Conservation (phyloP, 371 early-diverging fungal genomes). For the Syncephalastrum racemosum region DNA sequence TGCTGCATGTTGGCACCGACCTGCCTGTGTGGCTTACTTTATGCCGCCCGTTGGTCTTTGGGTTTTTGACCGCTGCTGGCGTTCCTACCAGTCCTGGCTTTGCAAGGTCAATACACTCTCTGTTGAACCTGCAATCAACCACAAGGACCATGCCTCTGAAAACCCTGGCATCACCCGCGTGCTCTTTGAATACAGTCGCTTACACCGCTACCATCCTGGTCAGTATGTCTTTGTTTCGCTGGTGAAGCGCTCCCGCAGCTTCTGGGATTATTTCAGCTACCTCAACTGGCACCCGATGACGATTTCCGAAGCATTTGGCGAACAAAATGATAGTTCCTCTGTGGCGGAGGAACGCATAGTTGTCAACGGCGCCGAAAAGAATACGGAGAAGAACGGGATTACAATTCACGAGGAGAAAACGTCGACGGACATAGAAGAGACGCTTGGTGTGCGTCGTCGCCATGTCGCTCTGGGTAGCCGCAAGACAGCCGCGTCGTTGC, state of each 20-base stretch:
- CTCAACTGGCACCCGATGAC: slow-evolving; percentile 46
- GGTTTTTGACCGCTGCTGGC: slow-evolving; percentile 34
- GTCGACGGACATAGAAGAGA: too few relatives aligned
- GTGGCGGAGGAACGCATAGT: neutral
- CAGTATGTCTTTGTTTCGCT: slow-evolving; percentile 44
- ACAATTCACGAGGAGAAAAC: too few relatives aligned
- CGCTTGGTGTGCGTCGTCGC: neutral
- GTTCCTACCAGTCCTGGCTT: slow-evolving; percentile 40
- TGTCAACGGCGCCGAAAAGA: neutral
- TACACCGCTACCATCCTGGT: slow-evolving; percentile 32
- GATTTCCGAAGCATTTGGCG: slow-evolving; percentile 35
- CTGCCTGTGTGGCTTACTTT: slow-evolving; percentile 33
- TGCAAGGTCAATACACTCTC: slow-evolving; percentile 12
- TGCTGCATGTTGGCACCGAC: slow-evolving; percentile 32
- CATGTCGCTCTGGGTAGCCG: neutral
- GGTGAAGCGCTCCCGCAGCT: slow-evolving; percentile 6
- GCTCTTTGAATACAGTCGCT: slow-evolving; percentile 27
- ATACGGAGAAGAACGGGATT: neutral
- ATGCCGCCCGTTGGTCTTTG: slow-evolving; percentile 33
- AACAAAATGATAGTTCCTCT: neutral
- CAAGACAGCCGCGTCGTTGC: slow-evolving; percentile 25
- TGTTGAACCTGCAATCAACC: slow-evolving; percentile 20
- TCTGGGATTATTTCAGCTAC: slow-evolving; percentile 13
- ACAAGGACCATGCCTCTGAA: neutral
- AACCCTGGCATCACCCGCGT: slow-evolving; percentile 30